phyloP scores from a whole-genome alignment of 2,329 filamentous ascomycete species.

The Rhynchosporium graminicola region DNA sequence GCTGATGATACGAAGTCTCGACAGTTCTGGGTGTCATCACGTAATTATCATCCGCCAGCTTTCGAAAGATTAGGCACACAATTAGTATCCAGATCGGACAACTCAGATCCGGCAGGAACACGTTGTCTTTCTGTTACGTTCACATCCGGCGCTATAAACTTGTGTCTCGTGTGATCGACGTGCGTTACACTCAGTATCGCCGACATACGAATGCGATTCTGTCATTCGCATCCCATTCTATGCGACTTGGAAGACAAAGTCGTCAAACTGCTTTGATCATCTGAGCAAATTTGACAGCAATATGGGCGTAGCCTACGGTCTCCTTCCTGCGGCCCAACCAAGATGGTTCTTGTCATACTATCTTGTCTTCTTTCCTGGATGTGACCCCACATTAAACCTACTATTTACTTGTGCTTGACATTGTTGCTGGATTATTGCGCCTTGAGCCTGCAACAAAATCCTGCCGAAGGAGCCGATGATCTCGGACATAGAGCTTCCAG shows the following conservation, averaged over 20 bases:
- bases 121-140: neutral
- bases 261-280: neutral
- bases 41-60: neutral
- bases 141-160: neutral
- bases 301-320: neutral
- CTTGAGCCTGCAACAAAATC: constrained; percentile 11
- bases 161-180: neutral
- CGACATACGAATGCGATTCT: constrained; percentile 1
- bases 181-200: neutral
- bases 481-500: constrained; percentile 2
- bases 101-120: neutral
- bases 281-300: neutral
- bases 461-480: constrained; percentile 1
- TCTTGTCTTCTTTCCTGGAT: neutral
- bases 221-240: neutral
- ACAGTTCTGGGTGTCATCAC: too few relatives aligned
- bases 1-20: neutral
- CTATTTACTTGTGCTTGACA: neutral
- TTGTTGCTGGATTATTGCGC: neutral
- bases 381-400: neutral
- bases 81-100: neutral
- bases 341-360: constrained; percentile 1
- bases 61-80: neutral
- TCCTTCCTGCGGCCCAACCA: neutral
- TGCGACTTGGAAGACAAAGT: neutral